These are phyloP conservation scores for Kluyveromyces siamensis DNA, from an alignment of 805 yeast genomes.

Conservation along the genomic window DNA sequence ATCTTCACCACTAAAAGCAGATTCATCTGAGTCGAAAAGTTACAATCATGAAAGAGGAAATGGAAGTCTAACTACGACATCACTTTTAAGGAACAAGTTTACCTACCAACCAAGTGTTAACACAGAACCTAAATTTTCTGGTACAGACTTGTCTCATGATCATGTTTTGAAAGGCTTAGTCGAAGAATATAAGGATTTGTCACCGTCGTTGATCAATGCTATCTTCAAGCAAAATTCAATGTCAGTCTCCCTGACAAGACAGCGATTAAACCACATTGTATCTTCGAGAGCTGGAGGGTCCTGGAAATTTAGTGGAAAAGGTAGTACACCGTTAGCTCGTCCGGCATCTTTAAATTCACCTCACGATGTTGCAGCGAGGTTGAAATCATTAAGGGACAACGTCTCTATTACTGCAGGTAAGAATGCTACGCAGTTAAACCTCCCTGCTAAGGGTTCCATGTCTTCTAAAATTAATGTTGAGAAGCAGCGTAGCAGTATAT, in stretches of 20 bases:
- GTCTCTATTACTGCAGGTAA: background rate
- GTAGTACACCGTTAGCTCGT: background rate
- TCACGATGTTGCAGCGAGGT: background rate
- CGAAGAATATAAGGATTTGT: constrained; percentile 27
- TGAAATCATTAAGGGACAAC: constrained; percentile 1
- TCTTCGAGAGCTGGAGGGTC: constrained; percentile 2
- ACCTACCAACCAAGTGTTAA: constrained; percentile 1
- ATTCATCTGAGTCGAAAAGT: constrained; percentile 5
- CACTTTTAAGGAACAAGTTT: constrained; percentile 8
- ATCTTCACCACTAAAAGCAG: constrained; percentile 21
- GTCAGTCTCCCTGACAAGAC: constrained; percentile 28
- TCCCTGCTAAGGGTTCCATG: background rate
- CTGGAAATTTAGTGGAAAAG: background rate
- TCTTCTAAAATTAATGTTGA: constrained; percentile 32
- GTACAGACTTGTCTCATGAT: constrained; percentile 1
- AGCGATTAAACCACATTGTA: constrained; percentile 22
- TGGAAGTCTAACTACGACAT: background rate
- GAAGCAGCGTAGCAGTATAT: constrained; percentile 30
- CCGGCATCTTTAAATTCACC: background rate
- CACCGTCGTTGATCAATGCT: constrained; percentile 29
- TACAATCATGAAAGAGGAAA: background rate
- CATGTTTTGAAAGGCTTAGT: constrained; percentile 7
- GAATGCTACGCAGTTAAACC: background rate
- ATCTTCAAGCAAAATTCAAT: constrained; percentile 32
- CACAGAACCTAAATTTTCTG: background rate